Base-by-base conservation (phyloP, 176 grass and related monocot species). In the Canna indica region DNA sequence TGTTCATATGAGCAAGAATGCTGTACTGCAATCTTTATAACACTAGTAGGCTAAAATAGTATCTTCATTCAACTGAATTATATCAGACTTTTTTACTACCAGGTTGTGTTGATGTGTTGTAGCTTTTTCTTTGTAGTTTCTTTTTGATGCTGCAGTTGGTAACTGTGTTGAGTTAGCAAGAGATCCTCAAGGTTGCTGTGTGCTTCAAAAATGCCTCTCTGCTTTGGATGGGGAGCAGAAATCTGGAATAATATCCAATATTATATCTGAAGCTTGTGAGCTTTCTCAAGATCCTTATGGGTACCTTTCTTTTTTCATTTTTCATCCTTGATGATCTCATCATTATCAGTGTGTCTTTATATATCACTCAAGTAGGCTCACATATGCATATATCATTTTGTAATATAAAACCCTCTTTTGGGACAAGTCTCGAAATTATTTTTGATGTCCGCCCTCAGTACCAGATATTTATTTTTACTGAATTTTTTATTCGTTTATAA, bases 191-290 rank as follows among this genome's bases (percentile, higher is more conserved):
- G 93, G 93, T 41, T 97, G 93, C 76, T 97, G 86, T 69, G 70
- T 87, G 56, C 82, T 97, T 77, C 93, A 92, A 79, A 92, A 92
- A 70, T 90, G 86, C 53, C 88, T 97, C 53, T 75, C 73, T 33
- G 36, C 79, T 60, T 83, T 86, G 53, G 84, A 80, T 71, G 81
- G 86, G 22, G 79, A 83, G 13, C 66, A 87, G 77, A 92, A 77
- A 80, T 46, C 81, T 53, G 59, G 67, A 30, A 75, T 97, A 73
- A 64, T 92, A 64, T 64, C 29, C 48, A 80, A 77, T 34, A 73
- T 97, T 71, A 72, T 75, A 53, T 81, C 88, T 59, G 74, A 34
- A 77, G 81, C 84, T 68, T 67, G 79, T 61, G 73, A 52, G 34
- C 84, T 97, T 68, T 80, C 86, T 26, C 78, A 97, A 75, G 82